Evolutionary conservation across 2,329 filamentous ascomycete genomes (phyloP), one percentile per base, ranked within the genome.

Genomic region (Tolypocladium sp.): DNA sequence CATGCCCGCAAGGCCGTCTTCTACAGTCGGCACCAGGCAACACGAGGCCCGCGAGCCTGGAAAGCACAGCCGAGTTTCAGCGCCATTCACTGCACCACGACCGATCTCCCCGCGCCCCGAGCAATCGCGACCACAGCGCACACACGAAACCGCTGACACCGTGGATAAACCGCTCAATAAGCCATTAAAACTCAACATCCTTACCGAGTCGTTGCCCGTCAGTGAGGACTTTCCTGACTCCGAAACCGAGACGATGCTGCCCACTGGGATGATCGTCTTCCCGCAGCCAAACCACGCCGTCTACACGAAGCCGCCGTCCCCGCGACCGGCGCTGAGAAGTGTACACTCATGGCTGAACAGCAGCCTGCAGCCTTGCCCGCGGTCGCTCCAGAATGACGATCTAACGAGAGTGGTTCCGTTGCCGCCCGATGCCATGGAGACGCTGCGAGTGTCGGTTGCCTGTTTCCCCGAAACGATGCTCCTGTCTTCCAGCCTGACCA

Each of bases 401-500:
- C 56, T 73, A 12, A 71, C 74, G 4, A 73, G 69, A 55, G 70
- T 71, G 0, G 69, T 84, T 7, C 82, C 79, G 1, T 71, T 85
- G 0, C 80, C 82, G 0, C 76, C 79, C 1, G 76, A 83, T 33
- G 74, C 83, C 3, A 68, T 84, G 46, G 82, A 85, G 60, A 82
- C 77, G 0, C 71, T 85, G 4, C 73, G 79, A 35, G 75, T 83
- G 7, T 82, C 79, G 0, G 77, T 83, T 13, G 72, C 77, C 6
- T 83, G 80, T 63, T 86, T 86, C 62, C 82, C 82, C 0, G 82
- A 84, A 63, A 83, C 82, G 1, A 83, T 84, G 78, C 77, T 85
- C 1, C 71, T 80, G 13, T 79, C 81, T 6, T 79, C 77, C 0
- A 83, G 79, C 64, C 71, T 84, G 5, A 79, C 82, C 0, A 74